These are phyloP conservation scores for Penicillium samsonianum DNA, from an alignment of 495 filamentous ascomycete species.

Conservation along the genomic window DNA sequence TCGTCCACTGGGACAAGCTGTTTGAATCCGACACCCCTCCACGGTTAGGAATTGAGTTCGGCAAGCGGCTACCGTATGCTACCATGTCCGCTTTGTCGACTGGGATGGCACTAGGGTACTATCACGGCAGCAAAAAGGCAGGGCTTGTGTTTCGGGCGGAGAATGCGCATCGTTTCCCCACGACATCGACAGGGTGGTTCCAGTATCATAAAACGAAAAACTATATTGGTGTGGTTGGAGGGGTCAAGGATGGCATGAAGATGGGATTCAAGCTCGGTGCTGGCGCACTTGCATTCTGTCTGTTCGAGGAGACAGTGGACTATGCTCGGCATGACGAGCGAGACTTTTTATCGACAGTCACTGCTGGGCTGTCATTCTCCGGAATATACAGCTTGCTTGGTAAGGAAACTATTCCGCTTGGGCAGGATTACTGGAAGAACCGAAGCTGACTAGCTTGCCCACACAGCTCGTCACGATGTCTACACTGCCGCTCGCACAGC, in stretches of 20 bases:
- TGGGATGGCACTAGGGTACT: slow-evolving; percentile 68
- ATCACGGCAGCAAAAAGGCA: slow-evolving; percentile 70
- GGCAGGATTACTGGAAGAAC: slow-evolving; percentile 4
- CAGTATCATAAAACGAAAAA: slow-evolving; percentile 98
- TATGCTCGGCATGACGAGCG: slow-evolving; percentile 61
- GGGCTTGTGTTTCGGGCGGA: slow-evolving; percentile 87
- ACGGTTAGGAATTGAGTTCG: slow-evolving; percentile 66
- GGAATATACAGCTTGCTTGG: slow-evolving; percentile 87
- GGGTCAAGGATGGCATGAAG: slow-evolving; percentile 70
- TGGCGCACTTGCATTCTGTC: slow-evolving; percentile 68
- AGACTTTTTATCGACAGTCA: slow-evolving; percentile 73
- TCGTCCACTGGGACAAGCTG: slow-evolving; percentile 44
- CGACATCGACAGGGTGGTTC: slow-evolving; percentile 83
- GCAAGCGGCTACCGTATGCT: slow-evolving; percentile 64
- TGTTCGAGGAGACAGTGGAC: slow-evolving; percentile 84
- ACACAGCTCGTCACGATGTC: slow-evolving; percentile 74
- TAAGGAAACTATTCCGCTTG: slow-evolving; percentile 43
- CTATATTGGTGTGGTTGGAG: slow-evolving; percentile 75
- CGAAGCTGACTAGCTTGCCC: slow-evolving; percentile 17
- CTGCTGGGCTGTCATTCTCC: slow-evolving; percentile 77
- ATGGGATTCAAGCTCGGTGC: slow-evolving; percentile 68
- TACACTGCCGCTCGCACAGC: slow-evolving; percentile 81
- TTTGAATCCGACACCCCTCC: slow-evolving; percentile 46
- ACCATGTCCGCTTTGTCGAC: slow-evolving; percentile 58
- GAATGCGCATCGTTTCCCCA: slow-evolving; percentile 89